Conservation (phyloP, 192 early-diverging fungal genomes). For the Backusella tuberculispora region DNA sequence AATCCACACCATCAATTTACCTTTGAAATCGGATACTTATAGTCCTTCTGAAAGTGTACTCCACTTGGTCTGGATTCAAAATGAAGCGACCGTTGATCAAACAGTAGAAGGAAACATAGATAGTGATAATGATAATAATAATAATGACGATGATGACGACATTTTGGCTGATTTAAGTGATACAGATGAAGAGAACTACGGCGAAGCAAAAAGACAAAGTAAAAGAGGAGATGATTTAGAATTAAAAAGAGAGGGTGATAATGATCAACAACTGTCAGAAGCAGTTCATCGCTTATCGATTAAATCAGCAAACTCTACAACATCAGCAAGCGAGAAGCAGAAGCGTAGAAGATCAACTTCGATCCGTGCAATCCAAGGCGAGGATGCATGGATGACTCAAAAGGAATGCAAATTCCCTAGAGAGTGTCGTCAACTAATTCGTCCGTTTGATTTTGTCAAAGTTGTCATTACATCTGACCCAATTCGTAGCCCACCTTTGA, state of each 20-base stretch:
- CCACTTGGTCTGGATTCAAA: slow-evolving; percentile 26
- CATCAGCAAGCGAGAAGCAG: not conserved
- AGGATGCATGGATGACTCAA: slow-evolving; percentile 20
- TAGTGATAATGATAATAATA: not conserved
- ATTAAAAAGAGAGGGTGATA: not conserved
- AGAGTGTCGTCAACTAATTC: slow-evolving; percentile 35
- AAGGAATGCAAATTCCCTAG: slow-evolving; percentile 25
- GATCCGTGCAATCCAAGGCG: slow-evolving; percentile 25
- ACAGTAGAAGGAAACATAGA: slow-evolving; percentile 16
- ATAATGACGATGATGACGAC: not conserved
- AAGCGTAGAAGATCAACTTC: slow-evolving; percentile 25
- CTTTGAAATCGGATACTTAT: slow-evolving; percentile 25
- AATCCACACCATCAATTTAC: slow-evolving; percentile 36
- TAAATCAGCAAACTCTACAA: not conserved
- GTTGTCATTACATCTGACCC: slow-evolving; percentile 52
- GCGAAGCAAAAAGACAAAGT: not conserved
- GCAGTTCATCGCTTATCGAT: not conserved
- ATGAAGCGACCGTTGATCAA: slow-evolving; percentile 11
- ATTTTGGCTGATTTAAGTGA: not conserved
- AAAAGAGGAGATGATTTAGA: not conserved
- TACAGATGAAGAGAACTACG: not conserved
- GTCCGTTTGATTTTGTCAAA: slow-evolving; percentile 45
- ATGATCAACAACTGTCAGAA: not conserved
- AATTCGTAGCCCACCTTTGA: slow-evolving; percentile 49
- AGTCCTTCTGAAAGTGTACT: slow-evolving; percentile 23